These are phyloP conservation scores for Mycena citricolor DNA, from an alignment of 1,284 basidiomycete species.

Conservation along the genomic window DNA sequence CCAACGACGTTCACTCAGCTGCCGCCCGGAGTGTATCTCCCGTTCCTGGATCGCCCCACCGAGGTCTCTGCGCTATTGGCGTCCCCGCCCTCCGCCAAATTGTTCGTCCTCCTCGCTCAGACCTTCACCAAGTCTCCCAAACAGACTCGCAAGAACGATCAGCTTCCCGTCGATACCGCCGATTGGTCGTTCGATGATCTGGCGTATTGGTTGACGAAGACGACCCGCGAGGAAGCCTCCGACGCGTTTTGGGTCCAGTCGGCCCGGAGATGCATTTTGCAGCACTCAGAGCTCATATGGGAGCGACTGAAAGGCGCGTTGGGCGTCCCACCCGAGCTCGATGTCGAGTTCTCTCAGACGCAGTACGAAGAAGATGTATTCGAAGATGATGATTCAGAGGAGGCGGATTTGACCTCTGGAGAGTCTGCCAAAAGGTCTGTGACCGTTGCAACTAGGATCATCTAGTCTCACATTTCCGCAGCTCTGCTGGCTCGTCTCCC, in stretches of 20 bases:
- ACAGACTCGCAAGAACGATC: slow-evolving; percentile 23
- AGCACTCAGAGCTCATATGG: slow-evolving; percentile 77
- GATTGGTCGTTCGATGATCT: slow-evolving; percentile 62
- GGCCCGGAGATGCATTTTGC: slow-evolving; percentile 64
- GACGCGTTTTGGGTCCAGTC: slow-evolving; percentile 66
- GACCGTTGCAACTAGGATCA: slow-evolving; percentile 46
- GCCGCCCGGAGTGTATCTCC: slow-evolving; percentile 67
- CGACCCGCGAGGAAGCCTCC: slow-evolving; percentile 55
- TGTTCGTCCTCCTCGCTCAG: slow-evolving; percentile 69
- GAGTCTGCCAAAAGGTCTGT: slow-evolving; percentile 35
- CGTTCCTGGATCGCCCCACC: slow-evolving; percentile 70
- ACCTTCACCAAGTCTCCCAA: slow-evolving; percentile 48
- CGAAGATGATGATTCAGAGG: slow-evolving; percentile 31
- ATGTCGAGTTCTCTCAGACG: slow-evolving; percentile 47
- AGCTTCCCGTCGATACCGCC: slow-evolving; percentile 44
- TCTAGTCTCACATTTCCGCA: slow-evolving; percentile 37
- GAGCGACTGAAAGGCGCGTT: slow-evolving; percentile 77
- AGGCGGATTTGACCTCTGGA: slow-evolving; percentile 41
- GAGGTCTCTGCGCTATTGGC: slow-evolving; percentile 66
- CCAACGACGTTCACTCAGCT: slow-evolving; percentile 68
- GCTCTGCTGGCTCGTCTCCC: slow-evolving; percentile 12
- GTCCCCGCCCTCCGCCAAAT: slow-evolving; percentile 58
- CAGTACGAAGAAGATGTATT: slow-evolving; percentile 25
- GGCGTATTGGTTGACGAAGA: slow-evolving; percentile 55
- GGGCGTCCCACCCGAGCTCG: slow-evolving; percentile 75